phyloP scores from a whole-genome alignment of 495 filamentous ascomycete species.

The Penicillium crystallinum region DNA sequence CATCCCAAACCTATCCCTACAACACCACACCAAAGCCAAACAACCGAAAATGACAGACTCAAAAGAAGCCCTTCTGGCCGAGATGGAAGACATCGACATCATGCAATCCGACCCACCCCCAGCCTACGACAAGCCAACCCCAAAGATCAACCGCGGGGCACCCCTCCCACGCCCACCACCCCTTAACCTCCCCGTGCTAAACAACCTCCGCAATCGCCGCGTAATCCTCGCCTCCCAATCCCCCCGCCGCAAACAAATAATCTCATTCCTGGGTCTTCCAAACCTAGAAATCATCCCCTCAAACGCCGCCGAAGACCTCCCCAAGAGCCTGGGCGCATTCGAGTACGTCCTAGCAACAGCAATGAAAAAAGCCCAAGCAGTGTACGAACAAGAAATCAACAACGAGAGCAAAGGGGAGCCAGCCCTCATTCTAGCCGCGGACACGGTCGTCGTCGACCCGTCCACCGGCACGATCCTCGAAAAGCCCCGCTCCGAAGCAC shows the following conservation, averaged over 20 bases:
- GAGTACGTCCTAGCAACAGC: slow-evolving; percentile 91
- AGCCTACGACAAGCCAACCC: slow-evolving; percentile 28
- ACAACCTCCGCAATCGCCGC: slow-evolving; percentile 62
- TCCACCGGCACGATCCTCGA: slow-evolving; percentile 68
- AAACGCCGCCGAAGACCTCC: slow-evolving; percentile 70
- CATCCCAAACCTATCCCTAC: background rate
- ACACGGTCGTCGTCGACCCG: slow-evolving; percentile 77
- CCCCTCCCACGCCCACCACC: slow-evolving; percentile 53
- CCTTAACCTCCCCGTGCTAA: slow-evolving; percentile 72
- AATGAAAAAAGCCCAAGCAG: slow-evolving; percentile 67
- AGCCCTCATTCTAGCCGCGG: slow-evolving; percentile 80
- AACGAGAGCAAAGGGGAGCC: slow-evolving; percentile 62
- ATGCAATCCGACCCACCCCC: slow-evolving; percentile 27
- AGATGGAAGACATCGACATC: slow-evolving; percentile 7
- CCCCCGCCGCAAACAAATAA: slow-evolving; percentile 74
- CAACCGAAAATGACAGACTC: slow-evolving; percentile 28
- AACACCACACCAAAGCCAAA: background rate
- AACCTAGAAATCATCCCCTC: slow-evolving; percentile 82
- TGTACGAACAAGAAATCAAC: slow-evolving; percentile 66
- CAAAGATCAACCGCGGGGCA: slow-evolving; percentile 14
- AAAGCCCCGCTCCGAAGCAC: slow-evolving; percentile 76
- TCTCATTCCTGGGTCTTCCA: slow-evolving; percentile 64
- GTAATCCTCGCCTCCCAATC: slow-evolving; percentile 86
- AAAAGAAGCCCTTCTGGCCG: slow-evolving; percentile 29
- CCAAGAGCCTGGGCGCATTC: slow-evolving; percentile 74